These are phyloP conservation scores for Pseudoturritis turrita DNA, from an alignment of 345 rosid species.

Conservation along the genomic window DNA sequence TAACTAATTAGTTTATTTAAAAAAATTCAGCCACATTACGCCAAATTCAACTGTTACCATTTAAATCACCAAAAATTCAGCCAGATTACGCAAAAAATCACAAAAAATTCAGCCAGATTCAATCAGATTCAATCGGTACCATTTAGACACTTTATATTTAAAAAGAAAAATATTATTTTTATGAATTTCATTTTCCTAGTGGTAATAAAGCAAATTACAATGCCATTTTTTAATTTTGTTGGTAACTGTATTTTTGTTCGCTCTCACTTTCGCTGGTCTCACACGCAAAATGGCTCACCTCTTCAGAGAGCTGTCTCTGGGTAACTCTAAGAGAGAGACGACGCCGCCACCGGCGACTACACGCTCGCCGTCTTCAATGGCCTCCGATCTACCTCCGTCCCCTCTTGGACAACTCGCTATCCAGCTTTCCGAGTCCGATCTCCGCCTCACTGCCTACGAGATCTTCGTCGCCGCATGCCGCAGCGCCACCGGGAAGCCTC, in stretches of 20 bases:
- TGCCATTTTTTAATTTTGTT: background rate
- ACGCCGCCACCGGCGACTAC: constrained; percentile 33
- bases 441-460: constrained; percentile 81
- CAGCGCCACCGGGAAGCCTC: constrained; percentile 74
- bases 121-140: too few relatives aligned
- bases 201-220: too few relatives aligned
- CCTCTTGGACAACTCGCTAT: constrained; percentile 71
- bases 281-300: constrained; percentile 76
- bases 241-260: background rate
- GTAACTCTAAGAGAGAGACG: constrained; percentile 77
- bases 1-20: too few relatives aligned
- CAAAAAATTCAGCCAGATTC: too few relatives aligned
- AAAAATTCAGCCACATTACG: too few relatives aligned
- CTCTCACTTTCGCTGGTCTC: constrained; percentile 10
- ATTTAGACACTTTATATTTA: too few relatives aligned
- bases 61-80: too few relatives aligned
- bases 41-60: too few relatives aligned
- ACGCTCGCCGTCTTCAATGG: constrained; percentile 23
- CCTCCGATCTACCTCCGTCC: constrained; percentile 57
- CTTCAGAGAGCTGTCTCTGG: constrained; percentile 89
- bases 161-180: too few relatives aligned
- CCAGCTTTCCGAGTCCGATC: constrained; percentile 75
- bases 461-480: constrained; percentile 88
- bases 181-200: too few relatives aligned
- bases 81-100: too few relatives aligned